These are phyloP conservation scores for Barbatosphaeria neglecta DNA, from an alignment of 495 filamentous ascomycete species.

Conservation along the genomic window DNA sequence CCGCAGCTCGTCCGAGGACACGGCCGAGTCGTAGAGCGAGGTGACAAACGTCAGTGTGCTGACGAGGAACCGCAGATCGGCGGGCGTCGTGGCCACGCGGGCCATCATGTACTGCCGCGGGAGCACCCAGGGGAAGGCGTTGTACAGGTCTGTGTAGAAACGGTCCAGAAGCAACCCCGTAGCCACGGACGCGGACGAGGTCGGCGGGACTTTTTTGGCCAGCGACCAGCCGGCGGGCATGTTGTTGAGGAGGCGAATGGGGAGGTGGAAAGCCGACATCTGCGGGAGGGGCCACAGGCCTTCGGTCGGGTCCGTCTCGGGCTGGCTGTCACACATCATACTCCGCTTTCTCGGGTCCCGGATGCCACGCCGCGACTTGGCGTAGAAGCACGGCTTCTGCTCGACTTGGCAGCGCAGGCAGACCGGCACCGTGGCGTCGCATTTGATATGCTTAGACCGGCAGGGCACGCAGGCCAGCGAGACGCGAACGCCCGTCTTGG, in stretches of 20 bases:
- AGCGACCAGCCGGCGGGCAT: conserved; percentile 10
- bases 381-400: conserved; percentile 34
- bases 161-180: conserved; percentile 20
- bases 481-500: conserved; percentile 12
- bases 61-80: conserved; percentile 26
- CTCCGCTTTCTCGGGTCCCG: conserved; percentile 28
- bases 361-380: conserved; percentile 36
- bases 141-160: conserved; percentile 50
- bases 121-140: conserved; percentile 45
- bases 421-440: conserved; percentile 36
- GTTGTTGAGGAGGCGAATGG: conserved; percentile 2
- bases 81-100: conserved; percentile 13
- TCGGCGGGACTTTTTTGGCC: conserved; percentile 4
- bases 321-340: conserved; percentile 16
- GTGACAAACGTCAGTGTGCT: conserved; percentile 49
- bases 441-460: conserved; percentile 44
- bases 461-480: conserved; percentile 45
- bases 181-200: conserved; percentile 7
- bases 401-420: conserved; percentile 31
- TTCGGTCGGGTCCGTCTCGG: conserved; percentile 8
- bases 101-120: conserved; percentile 31
- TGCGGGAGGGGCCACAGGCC: conserved; percentile 5
- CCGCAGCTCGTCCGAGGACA: conserved; percentile 27
- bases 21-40: conserved; percentile 30
- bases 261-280: conserved; percentile 7